Conservation (phyloP, 2,329 filamentous ascomycete genomes). For the Fusarium devonianum region DNA sequence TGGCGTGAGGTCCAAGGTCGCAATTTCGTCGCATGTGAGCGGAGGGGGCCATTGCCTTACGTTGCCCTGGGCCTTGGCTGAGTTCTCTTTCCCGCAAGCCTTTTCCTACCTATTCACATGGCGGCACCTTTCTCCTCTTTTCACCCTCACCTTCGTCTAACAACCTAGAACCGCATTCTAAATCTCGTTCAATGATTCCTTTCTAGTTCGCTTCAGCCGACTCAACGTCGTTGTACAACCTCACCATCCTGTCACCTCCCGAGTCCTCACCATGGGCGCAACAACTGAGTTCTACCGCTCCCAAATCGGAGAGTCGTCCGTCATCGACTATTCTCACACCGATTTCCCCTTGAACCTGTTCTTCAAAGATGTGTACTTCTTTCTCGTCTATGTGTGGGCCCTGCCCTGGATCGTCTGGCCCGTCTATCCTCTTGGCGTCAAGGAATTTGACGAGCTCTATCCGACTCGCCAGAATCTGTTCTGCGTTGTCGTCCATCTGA, state of each 20-base stretch:
- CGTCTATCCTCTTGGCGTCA: constrained; percentile 58
- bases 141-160: not conserved
- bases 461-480: constrained; percentile 63
- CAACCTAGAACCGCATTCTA: not conserved
- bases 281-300: constrained; percentile 63
- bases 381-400: constrained; percentile 62
- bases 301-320: constrained; percentile 63
- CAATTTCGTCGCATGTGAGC: too few species aligned
- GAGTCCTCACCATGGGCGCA: constrained; percentile 37
- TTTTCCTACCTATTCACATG: not conserved
- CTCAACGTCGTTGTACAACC: too few species aligned
- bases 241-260: not conserved
- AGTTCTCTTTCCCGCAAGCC: not conserved
- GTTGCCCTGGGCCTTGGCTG: too few species aligned
- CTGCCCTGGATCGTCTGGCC: constrained; percentile 70
- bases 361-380: constrained; percentile 61
- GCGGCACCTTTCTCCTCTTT: not conserved
- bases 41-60: too few species aligned
- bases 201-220: not conserved
- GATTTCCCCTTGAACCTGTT: constrained; percentile 61
- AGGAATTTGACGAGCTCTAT: constrained; percentile 69
- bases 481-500: constrained; percentile 63
- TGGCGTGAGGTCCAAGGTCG: too few species aligned
- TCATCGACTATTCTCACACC: constrained; percentile 69
- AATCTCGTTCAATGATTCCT: not conserved